These are phyloP conservation scores for Thraustochytrium striatum DNA, from an alignment of 352 stramenopile species.

Conservation along the genomic window DNA sequence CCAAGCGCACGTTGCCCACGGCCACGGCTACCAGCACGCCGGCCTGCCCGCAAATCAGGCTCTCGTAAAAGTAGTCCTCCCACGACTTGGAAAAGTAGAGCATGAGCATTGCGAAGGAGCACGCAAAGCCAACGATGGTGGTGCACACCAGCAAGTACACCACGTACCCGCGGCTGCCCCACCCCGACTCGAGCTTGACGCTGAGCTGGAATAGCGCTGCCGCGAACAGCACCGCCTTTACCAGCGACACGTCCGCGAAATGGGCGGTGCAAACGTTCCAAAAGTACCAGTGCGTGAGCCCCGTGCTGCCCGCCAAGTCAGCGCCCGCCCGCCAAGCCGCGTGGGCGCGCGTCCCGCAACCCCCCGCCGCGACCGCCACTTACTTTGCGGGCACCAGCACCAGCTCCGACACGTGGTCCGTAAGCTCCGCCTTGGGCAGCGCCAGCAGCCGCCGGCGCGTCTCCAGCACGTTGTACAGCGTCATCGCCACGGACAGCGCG, in stretches of 20 bases:
- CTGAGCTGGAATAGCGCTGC: not conserved
- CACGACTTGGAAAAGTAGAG: not conserved
- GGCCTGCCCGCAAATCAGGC: constrained; percentile 12
- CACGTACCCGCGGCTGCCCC: not conserved
- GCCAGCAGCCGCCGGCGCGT: no score
- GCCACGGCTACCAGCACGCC: not conserved
- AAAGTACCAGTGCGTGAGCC: constrained; percentile 38
- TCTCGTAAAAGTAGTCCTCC: constrained; percentile 30
- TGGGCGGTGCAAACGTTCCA: constrained; percentile 20
- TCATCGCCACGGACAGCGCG: not conserved
- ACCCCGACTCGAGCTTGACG: not conserved
- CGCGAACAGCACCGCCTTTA: constrained; percentile 15
- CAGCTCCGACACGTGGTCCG: no score
- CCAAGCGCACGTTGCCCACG: constrained; percentile 7
- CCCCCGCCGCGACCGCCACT: no score
- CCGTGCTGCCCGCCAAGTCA: constrained; percentile 32
- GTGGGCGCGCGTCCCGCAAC: no score
- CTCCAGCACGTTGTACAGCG: no score
- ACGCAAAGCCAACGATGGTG: not conserved
- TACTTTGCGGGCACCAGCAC: no score
- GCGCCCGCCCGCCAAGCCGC: no score
- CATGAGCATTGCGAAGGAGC: not conserved
- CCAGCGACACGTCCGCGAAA: not conserved
- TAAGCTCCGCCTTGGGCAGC: no score
- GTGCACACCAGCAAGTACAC: not conserved